A percentile compares a stretch with the other conserved stretches of the same genome.
phyloP scores from a whole-genome alignment of 2,329 filamentous ascomycete genomes.

The Ophiostoma angusticollis region DNA sequence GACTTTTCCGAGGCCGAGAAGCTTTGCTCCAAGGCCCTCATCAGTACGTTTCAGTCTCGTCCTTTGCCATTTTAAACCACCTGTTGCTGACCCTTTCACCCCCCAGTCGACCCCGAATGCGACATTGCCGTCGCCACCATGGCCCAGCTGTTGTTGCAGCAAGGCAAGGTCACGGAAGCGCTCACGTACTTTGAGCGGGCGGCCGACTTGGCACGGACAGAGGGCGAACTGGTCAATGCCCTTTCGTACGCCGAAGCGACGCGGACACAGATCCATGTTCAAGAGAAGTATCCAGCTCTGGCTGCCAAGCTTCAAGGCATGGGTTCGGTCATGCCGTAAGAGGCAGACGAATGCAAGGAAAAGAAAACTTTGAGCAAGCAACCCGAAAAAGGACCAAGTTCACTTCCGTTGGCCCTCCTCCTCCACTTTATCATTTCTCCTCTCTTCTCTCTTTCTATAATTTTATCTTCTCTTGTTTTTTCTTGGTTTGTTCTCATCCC shows the following conservation, averaged over 20 bases:
- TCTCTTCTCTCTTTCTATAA: neutral
- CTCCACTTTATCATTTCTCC: constrained; percentile 1
- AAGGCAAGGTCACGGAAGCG: constrained; percentile 91
- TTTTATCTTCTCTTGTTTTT: neutral
- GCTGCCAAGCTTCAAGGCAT: constrained; percentile 57
- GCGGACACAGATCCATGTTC: constrained; percentile 84
- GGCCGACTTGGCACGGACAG: constrained; percentile 84
- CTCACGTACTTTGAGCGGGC: constrained; percentile 95
- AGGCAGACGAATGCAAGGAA: neutral
- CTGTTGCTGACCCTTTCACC: constrained; percentile 21
- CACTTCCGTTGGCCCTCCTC: too few species aligned
- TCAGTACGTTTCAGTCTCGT: constrained; percentile 51
- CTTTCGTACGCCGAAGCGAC: constrained; percentile 95
- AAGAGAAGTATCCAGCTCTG: constrained; percentile 74
- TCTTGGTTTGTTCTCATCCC: neutral
- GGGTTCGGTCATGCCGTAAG: constrained; percentile 19
- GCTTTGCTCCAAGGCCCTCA: constrained; percentile 91
- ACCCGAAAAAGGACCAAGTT: constrained; percentile 1
- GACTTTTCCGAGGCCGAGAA: constrained; percentile 92
- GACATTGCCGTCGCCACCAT: constrained; percentile 98
- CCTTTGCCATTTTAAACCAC: neutral
- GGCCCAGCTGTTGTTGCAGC: constrained; percentile 92
- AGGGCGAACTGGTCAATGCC: constrained; percentile 91
- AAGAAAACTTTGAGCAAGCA: neutral
- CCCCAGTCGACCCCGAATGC: constrained; percentile 88